Conservation (phyloP, 192 early-diverging fungal species). For the Backusella westeae region DNA sequence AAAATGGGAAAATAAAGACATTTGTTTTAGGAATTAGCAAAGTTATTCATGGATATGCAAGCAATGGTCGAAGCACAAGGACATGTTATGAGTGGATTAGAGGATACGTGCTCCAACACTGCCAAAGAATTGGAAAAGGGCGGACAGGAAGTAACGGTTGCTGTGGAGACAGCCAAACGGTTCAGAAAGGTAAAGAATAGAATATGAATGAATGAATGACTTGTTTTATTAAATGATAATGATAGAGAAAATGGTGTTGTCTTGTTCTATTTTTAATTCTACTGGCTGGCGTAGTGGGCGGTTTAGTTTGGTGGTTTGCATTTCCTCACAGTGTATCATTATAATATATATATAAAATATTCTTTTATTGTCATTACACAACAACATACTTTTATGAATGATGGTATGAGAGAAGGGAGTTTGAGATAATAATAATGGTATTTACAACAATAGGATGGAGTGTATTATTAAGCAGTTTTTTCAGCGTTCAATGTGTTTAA, state of each 20-base stretch:
- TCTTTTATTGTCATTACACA: background rate
- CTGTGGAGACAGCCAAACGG: slow-evolving; percentile 16
- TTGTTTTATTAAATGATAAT: background rate
- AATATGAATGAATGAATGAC: background rate
- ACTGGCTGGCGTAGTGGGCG: slow-evolving; percentile 16
- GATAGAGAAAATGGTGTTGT: slow-evolving; percentile 36
- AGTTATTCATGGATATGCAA: slow-evolving; percentile 84
- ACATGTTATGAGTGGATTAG: slow-evolving; percentile 65
- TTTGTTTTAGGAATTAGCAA: slow-evolving; percentile 65
- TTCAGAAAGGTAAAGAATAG: slow-evolving; percentile 12
- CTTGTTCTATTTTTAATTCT: slow-evolving; percentile 20
- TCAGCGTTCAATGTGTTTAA: slow-evolving; percentile 2
- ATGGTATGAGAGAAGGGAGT: background rate
- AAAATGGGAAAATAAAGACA: too few relatives aligned
- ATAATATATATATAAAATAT: background rate
- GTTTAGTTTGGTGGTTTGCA: slow-evolving; percentile 29
- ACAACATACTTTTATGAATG: background rate
- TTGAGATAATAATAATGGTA: background rate
- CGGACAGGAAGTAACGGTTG: slow-evolving; percentile 11
- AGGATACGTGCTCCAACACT: slow-evolving; percentile 47
- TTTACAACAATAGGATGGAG: background rate
- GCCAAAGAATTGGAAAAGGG: slow-evolving; percentile 21
- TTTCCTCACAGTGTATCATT: slow-evolving; percentile 12
- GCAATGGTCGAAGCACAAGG: slow-evolving; percentile 74
- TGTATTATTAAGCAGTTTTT: background rate